Evolutionary conservation across 192 early-diverging fungal genomes (phyloP).

Genomic region (Umbelopsis ramanniana): DNA sequence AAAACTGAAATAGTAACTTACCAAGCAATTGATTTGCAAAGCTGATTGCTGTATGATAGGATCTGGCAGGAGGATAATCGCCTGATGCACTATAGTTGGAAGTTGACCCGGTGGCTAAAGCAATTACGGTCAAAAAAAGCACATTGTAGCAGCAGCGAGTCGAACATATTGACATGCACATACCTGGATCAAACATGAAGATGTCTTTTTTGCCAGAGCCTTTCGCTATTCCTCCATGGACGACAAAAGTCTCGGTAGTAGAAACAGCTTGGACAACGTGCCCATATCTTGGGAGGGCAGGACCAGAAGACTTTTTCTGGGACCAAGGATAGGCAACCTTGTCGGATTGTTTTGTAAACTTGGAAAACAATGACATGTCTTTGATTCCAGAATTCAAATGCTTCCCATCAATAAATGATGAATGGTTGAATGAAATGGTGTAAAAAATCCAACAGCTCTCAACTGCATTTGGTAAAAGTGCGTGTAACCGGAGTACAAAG

Average conservation of each 20-base stretch:
- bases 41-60: conserved; percentile 1
- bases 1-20: not conserved
- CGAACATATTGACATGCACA: too few species aligned
- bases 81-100: not conserved
- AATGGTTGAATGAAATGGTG: conserved; percentile 15
- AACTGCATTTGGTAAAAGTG: conserved; percentile 23
- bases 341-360: conserved; percentile 32
- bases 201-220: conserved; percentile 37
- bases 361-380: conserved; percentile 41
- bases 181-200: conserved; percentile 34
- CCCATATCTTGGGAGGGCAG: conserved; percentile 28
- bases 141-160: not conserved
- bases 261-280: conserved; percentile 28
- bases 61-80: not conserved
- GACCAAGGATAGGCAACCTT: conserved; percentile 41
- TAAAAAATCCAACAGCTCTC: not conserved
- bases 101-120: conserved; percentile 6
- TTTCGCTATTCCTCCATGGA: conserved; percentile 32
- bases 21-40: conserved; percentile 13
- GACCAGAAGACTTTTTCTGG: conserved; percentile 28
- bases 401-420: conserved; percentile 21
- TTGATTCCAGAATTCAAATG: conserved; percentile 15
- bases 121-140: not conserved
- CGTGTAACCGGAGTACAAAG: conserved; percentile 21
- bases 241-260: conserved; percentile 19